These are phyloP conservation scores for Neonectria coccinea DNA, from an alignment of 2,329 filamentous ascomycete species.

Conservation along the genomic window DNA sequence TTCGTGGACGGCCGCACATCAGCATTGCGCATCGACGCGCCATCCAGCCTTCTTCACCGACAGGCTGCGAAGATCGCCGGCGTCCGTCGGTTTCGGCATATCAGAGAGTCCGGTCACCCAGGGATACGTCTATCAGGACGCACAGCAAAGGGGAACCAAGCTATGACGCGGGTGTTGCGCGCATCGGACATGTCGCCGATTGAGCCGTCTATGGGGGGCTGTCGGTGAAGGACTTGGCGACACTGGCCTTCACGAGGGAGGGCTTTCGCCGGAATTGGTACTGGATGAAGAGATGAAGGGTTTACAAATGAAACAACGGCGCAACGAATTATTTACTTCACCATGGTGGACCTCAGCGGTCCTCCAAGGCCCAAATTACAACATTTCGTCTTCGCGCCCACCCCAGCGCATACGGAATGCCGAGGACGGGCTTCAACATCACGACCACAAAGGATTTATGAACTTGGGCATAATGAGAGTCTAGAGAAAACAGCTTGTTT, in stretches of 20 bases:
- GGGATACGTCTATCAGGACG: conserved; percentile 70
- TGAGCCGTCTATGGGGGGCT: background rate
- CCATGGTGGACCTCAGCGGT: background rate
- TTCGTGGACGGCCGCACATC: conserved; percentile 19
- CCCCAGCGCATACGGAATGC: background rate
- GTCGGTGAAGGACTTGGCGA: conserved; percentile 11
- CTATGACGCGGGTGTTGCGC: conserved; percentile 48
- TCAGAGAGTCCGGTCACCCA: conserved; percentile 64
- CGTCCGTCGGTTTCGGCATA: conserved; percentile 43
- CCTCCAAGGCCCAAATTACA: background rate
- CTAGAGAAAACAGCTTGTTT: background rate
- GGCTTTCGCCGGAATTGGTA: background rate
- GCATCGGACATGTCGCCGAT: conserved; percentile 24
- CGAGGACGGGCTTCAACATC: background rate
- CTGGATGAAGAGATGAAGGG: background rate
- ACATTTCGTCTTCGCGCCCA: background rate
- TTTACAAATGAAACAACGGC: background rate
- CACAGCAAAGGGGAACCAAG: conserved; percentile 47
- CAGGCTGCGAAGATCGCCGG: conserved; percentile 67
- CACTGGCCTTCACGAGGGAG: background rate
- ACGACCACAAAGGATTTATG: conserved; percentile 9
- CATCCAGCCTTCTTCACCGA: conserved; percentile 84
- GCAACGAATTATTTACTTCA: background rate
- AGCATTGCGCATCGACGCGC: conserved; percentile 62
- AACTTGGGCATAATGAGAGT: conserved; percentile 11